Base-by-base conservation (phyloP, 2,329 filamentous ascomycete species). In the Colletotrichum caudatum region DNA sequence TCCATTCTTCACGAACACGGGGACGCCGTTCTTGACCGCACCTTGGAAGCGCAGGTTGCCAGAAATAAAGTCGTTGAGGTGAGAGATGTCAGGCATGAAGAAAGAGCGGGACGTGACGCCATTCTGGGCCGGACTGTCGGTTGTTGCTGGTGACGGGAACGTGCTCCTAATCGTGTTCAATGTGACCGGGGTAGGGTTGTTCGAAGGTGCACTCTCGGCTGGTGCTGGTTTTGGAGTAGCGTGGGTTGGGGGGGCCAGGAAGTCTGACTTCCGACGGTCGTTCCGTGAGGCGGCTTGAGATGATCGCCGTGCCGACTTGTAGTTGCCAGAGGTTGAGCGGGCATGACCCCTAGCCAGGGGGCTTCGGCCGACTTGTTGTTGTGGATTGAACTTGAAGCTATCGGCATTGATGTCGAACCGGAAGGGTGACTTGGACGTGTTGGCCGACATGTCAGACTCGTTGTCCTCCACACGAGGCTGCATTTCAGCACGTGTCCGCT, bases 51-150 rank as follows among this genome's bases (percentile, higher is more conserved):
- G 83, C 54, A 89, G 82, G 23, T 84, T 86, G 7, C 87, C 87
- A 1, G 87, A 87, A 8, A 89, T 84, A 73, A 89, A 88, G 76
- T 89, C 87, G 51, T 86, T 85, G n/a, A 89, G 82, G 71, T 89
- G 84, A 3, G 84, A 84, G 23, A 89, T 83, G 61, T 86, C 84
- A 2, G 87, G 87, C 76, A 89, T 79, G 76, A 87, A 85, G 76
- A 89, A 88, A 3, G 87, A 88, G 12, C 84, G 84, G 14, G 77
- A 82, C 29, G 86, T 86, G 29, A 83, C 82, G 73, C 82, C 77
- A 73, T 83, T 77, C 56, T 80, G 75, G 48, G 76, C 74, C 1
- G 80, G 81, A 67, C 78, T 82, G 5, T 76, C 74, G 54, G 81
- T 73, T 2, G 78, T 80, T 16, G 74, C 77, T 1, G 82, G 81